A percentile compares a stretch with the other conserved stretches of the same genome.
Conservation (phyloP, 495 filamentous ascomycete species). For the Letharia columbiana region DNA sequence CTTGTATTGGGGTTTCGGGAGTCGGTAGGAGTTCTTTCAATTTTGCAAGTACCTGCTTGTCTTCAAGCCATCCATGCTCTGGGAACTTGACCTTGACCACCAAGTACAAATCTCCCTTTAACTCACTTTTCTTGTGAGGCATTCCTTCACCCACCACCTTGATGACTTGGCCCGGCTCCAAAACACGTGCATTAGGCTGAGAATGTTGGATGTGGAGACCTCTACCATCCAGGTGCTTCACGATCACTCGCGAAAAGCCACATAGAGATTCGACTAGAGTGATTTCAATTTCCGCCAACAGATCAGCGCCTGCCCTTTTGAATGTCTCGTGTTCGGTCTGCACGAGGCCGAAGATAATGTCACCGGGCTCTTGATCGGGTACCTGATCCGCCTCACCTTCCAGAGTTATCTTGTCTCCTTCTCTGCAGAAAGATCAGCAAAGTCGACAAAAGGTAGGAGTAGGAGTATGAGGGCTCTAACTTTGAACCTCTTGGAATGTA, state of each 20-base stretch:
- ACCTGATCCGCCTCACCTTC: constrained; percentile 93
- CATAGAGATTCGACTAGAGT: constrained; percentile 76
- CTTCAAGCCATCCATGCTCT: constrained; percentile 69
- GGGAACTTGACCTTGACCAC: constrained; percentile 84
- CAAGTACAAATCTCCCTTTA: constrained; percentile 80
- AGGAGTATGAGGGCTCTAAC: constrained; percentile 28
- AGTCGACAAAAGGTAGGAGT: not conserved
- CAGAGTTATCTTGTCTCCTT: constrained; percentile 82
- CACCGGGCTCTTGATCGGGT: constrained; percentile 83
- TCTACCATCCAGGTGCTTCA: constrained; percentile 89
- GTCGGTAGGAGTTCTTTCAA: constrained; percentile 68
- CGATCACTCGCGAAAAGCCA: constrained; percentile 81
- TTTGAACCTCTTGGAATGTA: constrained; percentile 87
- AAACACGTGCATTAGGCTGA: constrained; percentile 58
- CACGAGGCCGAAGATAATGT: constrained; percentile 79
- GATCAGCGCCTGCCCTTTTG: constrained; percentile 70
- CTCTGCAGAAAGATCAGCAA: constrained; percentile 35
- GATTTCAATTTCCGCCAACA: constrained; percentile 69
- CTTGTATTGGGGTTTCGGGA: constrained; percentile 48
- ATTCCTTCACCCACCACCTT: constrained; percentile 87
- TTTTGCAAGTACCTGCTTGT: constrained; percentile 54
- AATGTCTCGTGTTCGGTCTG: constrained; percentile 78
- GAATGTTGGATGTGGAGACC: constrained; percentile 73
- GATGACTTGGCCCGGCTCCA: constrained; percentile 73
- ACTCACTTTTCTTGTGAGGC: constrained; percentile 78